Evolutionary conservation across 2,329 filamentous ascomycete species (phyloP).

Genomic region (Dryadomyces sulphureus): DNA sequence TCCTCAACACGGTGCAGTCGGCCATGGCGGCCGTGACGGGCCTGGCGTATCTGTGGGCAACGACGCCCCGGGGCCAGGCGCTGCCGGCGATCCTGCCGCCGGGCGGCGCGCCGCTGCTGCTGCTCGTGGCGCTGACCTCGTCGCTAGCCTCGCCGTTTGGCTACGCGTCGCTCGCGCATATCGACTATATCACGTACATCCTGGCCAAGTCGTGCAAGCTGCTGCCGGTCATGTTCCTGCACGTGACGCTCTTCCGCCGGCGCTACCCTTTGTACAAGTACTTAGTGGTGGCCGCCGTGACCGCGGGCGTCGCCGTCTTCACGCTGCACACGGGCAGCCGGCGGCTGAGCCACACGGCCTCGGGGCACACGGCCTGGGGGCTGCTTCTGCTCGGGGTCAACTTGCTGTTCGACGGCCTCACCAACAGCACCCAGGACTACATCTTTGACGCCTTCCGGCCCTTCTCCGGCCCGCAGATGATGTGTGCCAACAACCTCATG

Average conservation of each 20-base stretch:
- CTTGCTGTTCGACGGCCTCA: constrained; percentile 86
- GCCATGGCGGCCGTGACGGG: constrained; percentile 74
- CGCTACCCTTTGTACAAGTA: constrained; percentile 95
- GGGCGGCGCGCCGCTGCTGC: constrained; percentile 59
- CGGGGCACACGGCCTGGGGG: constrained; percentile 58
- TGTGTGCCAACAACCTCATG: constrained; percentile 93
- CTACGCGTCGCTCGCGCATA: constrained; percentile 80
- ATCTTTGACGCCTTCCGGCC: constrained; percentile 70
- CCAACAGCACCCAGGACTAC: constrained; percentile 92
- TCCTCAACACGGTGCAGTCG: constrained; percentile 93
- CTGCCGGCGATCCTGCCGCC: constrained; percentile 59
- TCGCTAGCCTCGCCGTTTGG: constrained; percentile 91
- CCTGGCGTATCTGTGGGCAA: constrained; percentile 60
- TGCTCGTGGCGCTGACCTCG: constrained; percentile 74
- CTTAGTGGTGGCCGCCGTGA: constrained; percentile 79
- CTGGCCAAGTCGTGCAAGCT: constrained; percentile 97
- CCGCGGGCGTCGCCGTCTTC: constrained; percentile 84
- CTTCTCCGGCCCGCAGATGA: constrained; percentile 94
- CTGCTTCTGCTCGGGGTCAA: constrained; percentile 76
- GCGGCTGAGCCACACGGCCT: constrained; percentile 28
- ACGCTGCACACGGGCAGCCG: constrained; percentile 62
- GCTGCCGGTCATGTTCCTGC: constrained; percentile 94
- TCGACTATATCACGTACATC: constrained; percentile 97
- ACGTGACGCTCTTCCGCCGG: constrained; percentile 80
- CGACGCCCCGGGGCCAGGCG: constrained; percentile 36